Evolutionary conservation across 2,329 filamentous ascomycete genomes (phyloP), one percentile per base, ranked within the genome.

Genomic region (Trichoderma arundinaceum): DNA sequence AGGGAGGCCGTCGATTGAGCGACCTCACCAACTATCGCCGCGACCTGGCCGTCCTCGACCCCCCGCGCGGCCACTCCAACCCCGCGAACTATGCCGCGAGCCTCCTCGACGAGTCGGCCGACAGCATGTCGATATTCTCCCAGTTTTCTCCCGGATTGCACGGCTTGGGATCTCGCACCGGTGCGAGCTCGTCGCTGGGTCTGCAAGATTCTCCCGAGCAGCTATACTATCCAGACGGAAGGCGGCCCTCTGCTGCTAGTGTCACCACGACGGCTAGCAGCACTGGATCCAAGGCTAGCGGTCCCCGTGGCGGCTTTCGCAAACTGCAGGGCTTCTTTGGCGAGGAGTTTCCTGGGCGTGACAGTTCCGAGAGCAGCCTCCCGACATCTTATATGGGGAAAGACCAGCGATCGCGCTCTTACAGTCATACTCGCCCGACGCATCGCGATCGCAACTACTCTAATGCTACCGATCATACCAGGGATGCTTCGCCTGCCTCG

Each of bases 261-360:
- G 88, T 94, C 69, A 73, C 77, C 63, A 93, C 90, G 13, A 96
- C 84, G 4, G 87, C 92, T 65, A 95, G 94, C 77, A 96, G 94
- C 74, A 87, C 91, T 70, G 91, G 92, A 39, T 96, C 94, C 48
- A 90, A 89, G 78, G 85, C 86, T 66, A 91, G 90, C 76, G 82
- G 88, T 68, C 89, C 87, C 67, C 84, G 90, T 67, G 88, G 89
- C 71, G 88, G 91, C 59, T 85, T 90, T 65, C 93, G 94, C 78
- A 95, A 94, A 78, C 83, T 97, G 69, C 92, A 95, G 74, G 92
- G 90, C 48, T 94, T 97, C 76, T 96, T 97, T 78, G 94, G 94
- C 53, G 94, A 97, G 72, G 94, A 97, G 74, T 92, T 91, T 76
- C 87, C 88, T 66, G 87, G 86, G 43, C 83, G 86, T 70, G 90